These are phyloP conservation scores for Cornus kousa DNA, from an alignment of 148 eudicot species.

Conservation along the genomic window DNA sequence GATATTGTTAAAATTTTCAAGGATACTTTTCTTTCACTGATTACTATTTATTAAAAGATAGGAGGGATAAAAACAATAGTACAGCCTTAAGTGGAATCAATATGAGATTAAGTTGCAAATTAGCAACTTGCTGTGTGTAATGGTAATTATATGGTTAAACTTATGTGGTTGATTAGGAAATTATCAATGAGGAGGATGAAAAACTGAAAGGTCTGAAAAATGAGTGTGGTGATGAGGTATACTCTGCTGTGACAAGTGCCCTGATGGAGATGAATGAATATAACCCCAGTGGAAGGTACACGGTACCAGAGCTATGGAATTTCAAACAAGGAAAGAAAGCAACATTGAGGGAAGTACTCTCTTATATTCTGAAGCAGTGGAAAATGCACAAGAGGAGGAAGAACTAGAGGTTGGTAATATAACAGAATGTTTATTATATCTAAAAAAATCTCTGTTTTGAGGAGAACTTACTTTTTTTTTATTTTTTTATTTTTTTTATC, in stretches of 20 bases:
- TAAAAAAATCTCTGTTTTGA: not conserved
- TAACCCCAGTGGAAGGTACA: constrained; percentile 56
- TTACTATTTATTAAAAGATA: too few species aligned
- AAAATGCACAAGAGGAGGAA: constrained; percentile 16
- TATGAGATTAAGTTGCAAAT: too few species aligned
- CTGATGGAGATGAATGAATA: constrained; percentile 53
- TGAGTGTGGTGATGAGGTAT: constrained; percentile 47
- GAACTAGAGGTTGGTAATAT: not conserved
- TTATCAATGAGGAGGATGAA: constrained; percentile 59
- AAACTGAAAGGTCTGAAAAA: constrained; percentile 36
- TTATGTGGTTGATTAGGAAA: constrained; percentile 31
- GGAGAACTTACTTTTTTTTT: too few species aligned
- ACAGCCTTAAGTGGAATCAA: too few species aligned
- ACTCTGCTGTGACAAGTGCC: constrained; percentile 36
- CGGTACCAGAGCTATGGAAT: constrained; percentile 57
- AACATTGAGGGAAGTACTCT: constrained; percentile 39
- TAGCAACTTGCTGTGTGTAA: too few species aligned
- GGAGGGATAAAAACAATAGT: too few species aligned
- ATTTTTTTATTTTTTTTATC: too few species aligned
- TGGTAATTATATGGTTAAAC: too few species aligned
- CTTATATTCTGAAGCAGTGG: constrained; percentile 36
- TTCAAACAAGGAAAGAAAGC: constrained; percentile 44
- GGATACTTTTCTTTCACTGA: too few species aligned
- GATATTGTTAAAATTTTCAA: not conserved
- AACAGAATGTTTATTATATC: too few species aligned